phyloP scores from a whole-genome alignment of 805 yeast genomes.

The Sugiyamaella smithiae region DNA sequence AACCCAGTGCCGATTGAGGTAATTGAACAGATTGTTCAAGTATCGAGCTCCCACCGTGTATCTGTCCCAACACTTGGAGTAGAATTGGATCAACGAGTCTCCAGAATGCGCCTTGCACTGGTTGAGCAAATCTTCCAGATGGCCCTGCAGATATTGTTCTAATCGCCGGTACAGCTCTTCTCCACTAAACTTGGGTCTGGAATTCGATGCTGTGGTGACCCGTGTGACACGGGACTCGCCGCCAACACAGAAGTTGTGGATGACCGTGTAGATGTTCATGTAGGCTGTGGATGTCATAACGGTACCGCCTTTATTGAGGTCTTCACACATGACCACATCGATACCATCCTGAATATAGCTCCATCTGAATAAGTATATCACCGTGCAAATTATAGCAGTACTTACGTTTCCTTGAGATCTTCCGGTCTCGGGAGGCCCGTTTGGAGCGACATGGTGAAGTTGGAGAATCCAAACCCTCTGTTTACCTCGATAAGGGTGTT shows the following conservation, averaged over 20 bases:
- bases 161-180: slow-evolving; percentile 80
- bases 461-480: not conserved
- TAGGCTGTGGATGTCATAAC: slow-evolving; percentile 43
- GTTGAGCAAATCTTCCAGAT: slow-evolving; percentile 35
- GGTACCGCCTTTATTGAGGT: slow-evolving; percentile 2
- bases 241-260: slow-evolving; percentile 82
- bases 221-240: slow-evolving; percentile 17
- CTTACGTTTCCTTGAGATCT: slow-evolving; percentile 33
- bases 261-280: slow-evolving; percentile 87
- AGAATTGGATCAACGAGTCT: slow-evolving; percentile 75
- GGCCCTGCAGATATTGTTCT: slow-evolving; percentile 60
- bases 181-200: slow-evolving; percentile 56
- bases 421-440: slow-evolving; percentile 28
- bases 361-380: slow-evolving; percentile 31
- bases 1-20: slow-evolving; percentile 97
- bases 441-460: slow-evolving; percentile 2
- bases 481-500: too few relatives aligned
- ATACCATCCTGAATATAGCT: slow-evolving; percentile 40
- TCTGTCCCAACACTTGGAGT: slow-evolving; percentile 85
- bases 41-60: slow-evolving; percentile 89
- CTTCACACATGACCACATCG: slow-evolving; percentile 2
- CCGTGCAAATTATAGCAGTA: not conserved
- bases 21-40: slow-evolving; percentile 89
- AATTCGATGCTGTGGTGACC: slow-evolving; percentile 1
- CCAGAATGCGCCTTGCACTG: slow-evolving; percentile 43